Evolutionary conservation across 2,329 filamentous ascomycete species (phyloP).

Genomic region (Rutstroemia sp.): DNA sequence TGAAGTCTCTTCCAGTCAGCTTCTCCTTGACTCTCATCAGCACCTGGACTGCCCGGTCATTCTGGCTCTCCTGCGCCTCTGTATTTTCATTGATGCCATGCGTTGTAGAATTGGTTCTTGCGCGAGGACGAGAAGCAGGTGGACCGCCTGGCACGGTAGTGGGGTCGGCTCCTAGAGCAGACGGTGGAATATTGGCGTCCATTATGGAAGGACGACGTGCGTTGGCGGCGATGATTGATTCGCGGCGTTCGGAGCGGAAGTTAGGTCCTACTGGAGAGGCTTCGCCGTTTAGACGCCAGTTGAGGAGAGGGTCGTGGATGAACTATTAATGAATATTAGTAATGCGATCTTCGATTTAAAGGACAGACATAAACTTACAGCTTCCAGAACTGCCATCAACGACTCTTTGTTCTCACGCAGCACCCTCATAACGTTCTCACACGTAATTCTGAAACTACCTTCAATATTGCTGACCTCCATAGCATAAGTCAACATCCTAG

Average conservation of each 20-base stretch:
- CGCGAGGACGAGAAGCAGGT: conserved; percentile 42
- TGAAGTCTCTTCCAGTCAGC: conserved; percentile 88
- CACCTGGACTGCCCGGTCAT: conserved; percentile 86
- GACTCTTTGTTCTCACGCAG: conserved; percentile 96
- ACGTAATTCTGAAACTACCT: conserved; percentile 95
- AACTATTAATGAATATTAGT: conserved; percentile 51
- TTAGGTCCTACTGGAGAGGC: conserved; percentile 56
- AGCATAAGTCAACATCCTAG: conserved; percentile 97
- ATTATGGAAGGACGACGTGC: conserved; percentile 62
- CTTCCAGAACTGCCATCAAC: conserved; percentile 95
- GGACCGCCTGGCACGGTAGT: conserved; percentile 35
- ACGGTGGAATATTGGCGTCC: conserved; percentile 52
- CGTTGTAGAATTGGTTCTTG: conserved; percentile 52
- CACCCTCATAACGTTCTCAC: conserved; percentile 97
- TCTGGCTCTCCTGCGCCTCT: conserved; percentile 71
- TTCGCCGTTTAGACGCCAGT: conserved; percentile 75
- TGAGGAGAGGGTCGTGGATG: conserved; percentile 97
- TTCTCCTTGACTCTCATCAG: conserved; percentile 91
- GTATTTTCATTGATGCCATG: conserved; percentile 28
- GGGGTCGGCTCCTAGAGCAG: conserved; percentile 38
- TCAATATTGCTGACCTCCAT: conserved; percentile 99
- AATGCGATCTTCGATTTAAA: background rate
- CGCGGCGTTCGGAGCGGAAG: conserved; percentile 55
- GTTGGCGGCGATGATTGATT: conserved; percentile 39
- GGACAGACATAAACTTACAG: conserved; percentile 53